Base-by-base conservation (phyloP, 352 stramenopile species). In the Pythium brachiatum region DNA sequence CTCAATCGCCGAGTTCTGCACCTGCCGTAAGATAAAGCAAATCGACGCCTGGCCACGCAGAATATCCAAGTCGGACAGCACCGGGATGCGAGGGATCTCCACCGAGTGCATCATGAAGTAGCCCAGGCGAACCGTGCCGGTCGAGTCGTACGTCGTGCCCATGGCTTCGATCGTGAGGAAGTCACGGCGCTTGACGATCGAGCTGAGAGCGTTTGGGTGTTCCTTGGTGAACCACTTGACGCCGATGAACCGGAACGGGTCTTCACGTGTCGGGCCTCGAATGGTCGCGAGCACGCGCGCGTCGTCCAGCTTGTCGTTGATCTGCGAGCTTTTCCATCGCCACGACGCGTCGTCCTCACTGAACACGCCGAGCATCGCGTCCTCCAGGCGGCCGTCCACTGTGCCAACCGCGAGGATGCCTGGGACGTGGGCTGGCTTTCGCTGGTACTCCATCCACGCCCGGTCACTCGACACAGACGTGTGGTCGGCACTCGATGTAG, bases 31-130 rank as follows among this genome's bases (percentile, higher is more conserved):
- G 53, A 86, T 74, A 47, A 78, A 79, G 51, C 78, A 88, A 9
- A 76, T 62, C 1, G 76, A 86, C 2, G 70, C 20, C 0, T 69
- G 62, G 16, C 68, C 62, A 7, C 80, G 76, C 18, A 80, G 66
- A 38, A 86, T 71, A 26, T 62, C 68, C 29, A 72, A 60, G 7
- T 68, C 60, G 0, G 32, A 52, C 15, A 78, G 73, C 47, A 74
- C 69, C 0, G 75, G 75, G 25, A 79, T 58, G 1, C 64, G 66
- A 0, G 61, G 68, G 12, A 86, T 26, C 15, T 65, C 57, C 23
- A 88, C 62, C 16, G 79, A 88, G 60, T 87, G 79, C 67, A 84
- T 74, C 11, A 88, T 52, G 21, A 72, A 78, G 53, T 86, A 89
- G 12, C 77, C 75, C 8, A 88, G 64, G 2, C 23, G 69, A 1